Evolutionary conservation across 2,329 filamentous ascomycete genomes (phyloP), one percentile per base, ranked within the genome.

Genomic region (Fusarium circinatum): DNA sequence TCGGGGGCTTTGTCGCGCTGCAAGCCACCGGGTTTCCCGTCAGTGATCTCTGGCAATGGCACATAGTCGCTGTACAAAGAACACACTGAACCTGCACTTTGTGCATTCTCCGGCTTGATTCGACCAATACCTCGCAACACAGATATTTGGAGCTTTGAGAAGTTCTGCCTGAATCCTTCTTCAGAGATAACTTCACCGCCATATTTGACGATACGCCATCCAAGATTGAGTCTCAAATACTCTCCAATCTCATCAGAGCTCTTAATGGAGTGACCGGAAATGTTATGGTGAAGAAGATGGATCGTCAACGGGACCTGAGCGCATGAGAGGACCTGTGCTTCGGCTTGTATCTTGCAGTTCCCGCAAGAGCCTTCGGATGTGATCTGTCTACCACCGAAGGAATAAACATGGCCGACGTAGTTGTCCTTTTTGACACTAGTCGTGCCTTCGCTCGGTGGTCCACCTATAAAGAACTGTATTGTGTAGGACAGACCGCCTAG

Each of bases 21-120:
- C 8, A 49, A 36, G 20, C 55, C 61, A 12, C 55, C 44, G 12
- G 54, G 28, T 12, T 42, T 60, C 5, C 28, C 42, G 10, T 42
- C 20, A 0, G 20, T 49, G 4, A 42, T 5, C 2, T 22, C 36
- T 4, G 36, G 18, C 7, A 63, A 22, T 7, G 18, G 12, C 0
- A 18, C 8, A 10, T 60, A 38, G 1, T 42, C 24, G n/a, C 30
- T 42, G 34, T 60, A 36, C 13, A 22, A 26, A 13, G 15, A 34
- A 4, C 12, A 32, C 1, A 41, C 20, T 4, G 39, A 11, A 9
- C 6, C 34, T 3, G 20, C 10, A 1, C 14, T 7, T 9, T n/a
- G 11, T n/a, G 3, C 8, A 5, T 14, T 18, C 5, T 6, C 8
- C 24, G 44, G 5, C 12, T 10, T 47, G 18, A 28, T 22, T 47